Conservation (phyloP, 2,329 filamentous ascomycete genomes). For the Neoascochyta sp. region DNA sequence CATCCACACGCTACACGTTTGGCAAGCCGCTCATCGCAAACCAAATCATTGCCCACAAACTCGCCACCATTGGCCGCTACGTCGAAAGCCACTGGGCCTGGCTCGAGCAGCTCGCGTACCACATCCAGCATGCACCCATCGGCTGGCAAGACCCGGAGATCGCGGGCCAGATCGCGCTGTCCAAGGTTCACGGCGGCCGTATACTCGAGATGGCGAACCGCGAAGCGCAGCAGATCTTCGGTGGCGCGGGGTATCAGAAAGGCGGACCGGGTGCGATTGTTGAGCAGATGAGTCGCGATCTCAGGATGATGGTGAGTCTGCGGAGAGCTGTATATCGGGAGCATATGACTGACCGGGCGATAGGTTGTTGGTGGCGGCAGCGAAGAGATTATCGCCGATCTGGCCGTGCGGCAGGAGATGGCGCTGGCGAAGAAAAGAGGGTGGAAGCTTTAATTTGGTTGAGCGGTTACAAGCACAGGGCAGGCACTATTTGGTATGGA, state of each 20-base stretch:
- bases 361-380: conserved; percentile 50
- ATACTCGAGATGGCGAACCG: conserved; percentile 50
- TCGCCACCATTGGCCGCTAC: conserved; percentile 56
- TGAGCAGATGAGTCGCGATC: conserved; percentile 54
- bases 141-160: conserved; percentile 40
- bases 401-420: conserved; percentile 51
- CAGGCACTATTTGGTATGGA: too few relatives aligned
- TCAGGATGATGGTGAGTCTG: conserved; percentile 51
- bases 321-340: too few relatives aligned
- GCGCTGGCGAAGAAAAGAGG: conserved; percentile 40
- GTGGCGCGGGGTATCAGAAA: conserved; percentile 52
- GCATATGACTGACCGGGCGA: conserved; percentile 4
- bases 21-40: conserved; percentile 56
- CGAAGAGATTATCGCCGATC: conserved; percentile 54
- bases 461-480: too few relatives aligned
- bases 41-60: conserved; percentile 58
- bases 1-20: conserved; percentile 54
- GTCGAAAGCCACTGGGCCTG: conserved; percentile 62
- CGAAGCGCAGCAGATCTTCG: conserved; percentile 55
- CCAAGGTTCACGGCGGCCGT: conserved; percentile 51
- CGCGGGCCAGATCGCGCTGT: conserved; percentile 40
- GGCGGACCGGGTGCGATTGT: conserved; percentile 49
- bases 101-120: conserved; percentile 59
- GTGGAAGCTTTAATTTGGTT: conserved; percentile 40
- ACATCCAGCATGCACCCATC: conserved; percentile 46